Conservation (phyloP, 2,329 filamentous ascomycete genomes). For the Trichoderma arundinaceum region DNA sequence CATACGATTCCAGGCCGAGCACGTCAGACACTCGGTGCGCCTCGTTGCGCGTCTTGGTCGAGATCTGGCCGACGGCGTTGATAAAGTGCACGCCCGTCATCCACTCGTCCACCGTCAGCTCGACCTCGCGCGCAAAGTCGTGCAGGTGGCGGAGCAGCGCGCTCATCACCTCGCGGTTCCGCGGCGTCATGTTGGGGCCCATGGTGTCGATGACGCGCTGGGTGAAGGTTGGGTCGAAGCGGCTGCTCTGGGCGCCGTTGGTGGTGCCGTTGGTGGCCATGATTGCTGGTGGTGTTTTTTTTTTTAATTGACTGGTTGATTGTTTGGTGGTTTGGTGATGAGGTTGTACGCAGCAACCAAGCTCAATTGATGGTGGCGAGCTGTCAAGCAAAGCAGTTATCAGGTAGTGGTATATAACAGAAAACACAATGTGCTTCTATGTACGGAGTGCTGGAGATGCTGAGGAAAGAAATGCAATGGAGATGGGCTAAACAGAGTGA, state of each 20-base stretch:
- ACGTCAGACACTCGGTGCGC: constrained; percentile 75
- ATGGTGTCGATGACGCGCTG: constrained; percentile 74
- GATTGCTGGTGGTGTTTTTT: not conserved
- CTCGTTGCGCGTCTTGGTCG: constrained; percentile 73
- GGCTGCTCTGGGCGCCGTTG: constrained; percentile 35
- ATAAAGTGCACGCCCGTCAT: constrained; percentile 75
- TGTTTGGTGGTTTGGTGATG: not conserved
- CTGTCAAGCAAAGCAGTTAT: too few species aligned
- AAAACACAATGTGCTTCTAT: too few species aligned
- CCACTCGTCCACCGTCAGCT: constrained; percentile 80
- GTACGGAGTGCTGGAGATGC: too few species aligned
- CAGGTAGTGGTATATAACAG: too few species aligned
- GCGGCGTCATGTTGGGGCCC: constrained; percentile 69
- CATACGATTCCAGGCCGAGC: constrained; percentile 72
- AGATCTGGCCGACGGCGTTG: constrained; percentile 75
- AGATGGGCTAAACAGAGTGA: too few species aligned
- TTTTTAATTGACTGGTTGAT: not conserved
- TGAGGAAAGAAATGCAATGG: too few species aligned
- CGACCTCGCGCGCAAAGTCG: constrained; percentile 78
- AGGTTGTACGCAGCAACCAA: too few species aligned
- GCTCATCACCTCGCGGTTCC: constrained; percentile 67
- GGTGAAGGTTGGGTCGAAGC: constrained; percentile 80
- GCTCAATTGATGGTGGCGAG: too few species aligned
- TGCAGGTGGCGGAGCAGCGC: constrained; percentile 74
- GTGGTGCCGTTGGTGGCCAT: constrained; percentile 20